phyloP scores from a whole-genome alignment of 2,329 filamentous ascomycete species.

The Teratosphaeria nubilosa region DNA sequence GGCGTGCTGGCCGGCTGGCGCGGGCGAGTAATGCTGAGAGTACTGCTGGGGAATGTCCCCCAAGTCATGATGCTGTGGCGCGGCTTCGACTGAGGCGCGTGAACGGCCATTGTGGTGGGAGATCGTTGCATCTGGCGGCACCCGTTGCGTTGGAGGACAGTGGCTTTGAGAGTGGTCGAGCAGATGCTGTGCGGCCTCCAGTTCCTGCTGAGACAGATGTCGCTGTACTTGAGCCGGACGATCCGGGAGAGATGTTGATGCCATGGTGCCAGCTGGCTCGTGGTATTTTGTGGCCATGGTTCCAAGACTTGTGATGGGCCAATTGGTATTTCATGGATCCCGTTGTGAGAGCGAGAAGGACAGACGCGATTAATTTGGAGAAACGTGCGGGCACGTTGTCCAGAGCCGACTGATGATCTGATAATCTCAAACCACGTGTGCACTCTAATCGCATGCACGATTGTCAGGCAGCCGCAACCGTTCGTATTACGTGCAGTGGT shows the following conservation, averaged over 20 bases:
- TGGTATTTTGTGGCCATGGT: not conserved
- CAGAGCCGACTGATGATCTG: not conserved
- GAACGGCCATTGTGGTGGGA: not conserved
- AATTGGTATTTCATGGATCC: not conserved
- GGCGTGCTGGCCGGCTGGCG: conserved; percentile 1
- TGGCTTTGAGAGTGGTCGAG: conserved; percentile 35
- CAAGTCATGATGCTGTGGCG: conserved; percentile 4
- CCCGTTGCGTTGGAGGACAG: conserved; percentile 4
- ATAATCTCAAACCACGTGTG: not conserved
- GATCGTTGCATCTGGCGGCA: conserved; percentile 4
- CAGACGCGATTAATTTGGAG: not conserved
- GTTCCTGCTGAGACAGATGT: conserved; percentile 36
- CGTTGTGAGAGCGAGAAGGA: not conserved
- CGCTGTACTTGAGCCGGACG: not conserved
- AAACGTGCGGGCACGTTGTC: not conserved
- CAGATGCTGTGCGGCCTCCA: conserved; percentile 40
- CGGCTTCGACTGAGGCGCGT: not conserved
- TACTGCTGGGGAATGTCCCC: conserved; percentile 6
- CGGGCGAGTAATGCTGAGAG: conserved; percentile 1
- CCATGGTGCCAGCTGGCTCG: not conserved
- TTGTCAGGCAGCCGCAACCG: not conserved
- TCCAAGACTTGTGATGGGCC: not conserved
- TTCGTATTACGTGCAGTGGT: not conserved
- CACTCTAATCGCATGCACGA: not conserved
- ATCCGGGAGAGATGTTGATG: not conserved